phyloP scores from a whole-genome alignment of 345 rosid species.

The Linum usitatissimum region DNA sequence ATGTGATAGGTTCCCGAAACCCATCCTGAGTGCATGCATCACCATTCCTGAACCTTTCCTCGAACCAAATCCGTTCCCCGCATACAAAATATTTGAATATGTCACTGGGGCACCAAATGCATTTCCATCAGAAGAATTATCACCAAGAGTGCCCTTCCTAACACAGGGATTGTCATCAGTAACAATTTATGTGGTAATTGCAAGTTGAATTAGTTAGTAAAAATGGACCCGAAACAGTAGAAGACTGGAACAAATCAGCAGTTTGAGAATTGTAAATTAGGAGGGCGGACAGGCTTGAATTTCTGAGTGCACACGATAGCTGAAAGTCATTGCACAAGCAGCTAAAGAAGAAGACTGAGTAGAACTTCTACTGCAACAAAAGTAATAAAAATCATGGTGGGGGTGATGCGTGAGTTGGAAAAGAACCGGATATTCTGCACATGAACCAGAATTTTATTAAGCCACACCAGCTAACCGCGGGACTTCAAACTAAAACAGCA shows the following conservation, averaged over 20 bases:
- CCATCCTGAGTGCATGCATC: slow-evolving; percentile 26
- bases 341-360: too few species aligned
- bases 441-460: too few species aligned
- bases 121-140: slow-evolving; percentile 45
- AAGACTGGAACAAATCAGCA: neutral
- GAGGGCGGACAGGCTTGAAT: too few species aligned
- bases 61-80: slow-evolving; percentile 38
- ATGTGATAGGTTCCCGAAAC: slow-evolving; percentile 37
- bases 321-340: too few species aligned
- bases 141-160: slow-evolving; percentile 48
- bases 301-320: too few species aligned
- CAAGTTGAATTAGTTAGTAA: neutral
- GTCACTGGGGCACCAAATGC: slow-evolving; percentile 40
- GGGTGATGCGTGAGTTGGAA: too few species aligned
- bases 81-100: slow-evolving; percentile 29
- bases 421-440: too few species aligned
- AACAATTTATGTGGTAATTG: slow-evolving; percentile 11
- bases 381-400: too few species aligned
- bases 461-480: too few species aligned
- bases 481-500: neutral
- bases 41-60: slow-evolving; percentile 36
- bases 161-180: slow-evolving; percentile 27
- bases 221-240: neutral
- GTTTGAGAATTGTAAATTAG: too few species aligned
- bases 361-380: too few species aligned